Evolutionary conservation across 2,329 filamentous ascomycete genomes (phyloP).

Genomic region (Ascosphaera apis): DNA sequence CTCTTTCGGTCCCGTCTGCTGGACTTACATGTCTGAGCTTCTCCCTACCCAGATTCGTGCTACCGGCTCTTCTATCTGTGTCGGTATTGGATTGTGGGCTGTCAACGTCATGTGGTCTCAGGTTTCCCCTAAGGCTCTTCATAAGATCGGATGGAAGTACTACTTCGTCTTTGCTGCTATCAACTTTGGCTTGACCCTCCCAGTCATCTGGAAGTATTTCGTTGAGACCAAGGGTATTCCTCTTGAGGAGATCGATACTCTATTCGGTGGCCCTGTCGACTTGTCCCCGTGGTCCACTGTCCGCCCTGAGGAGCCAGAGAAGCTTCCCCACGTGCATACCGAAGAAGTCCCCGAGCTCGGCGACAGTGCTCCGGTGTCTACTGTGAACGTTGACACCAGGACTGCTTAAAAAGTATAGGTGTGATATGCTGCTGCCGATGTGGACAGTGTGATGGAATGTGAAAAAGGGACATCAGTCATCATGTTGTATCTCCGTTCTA

Average conservation of each 20-base stretch:
- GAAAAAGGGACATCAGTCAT: too few species aligned
- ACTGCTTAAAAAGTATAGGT: too few species aligned
- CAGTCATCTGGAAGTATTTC: too few species aligned
- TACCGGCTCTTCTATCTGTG: conserved; percentile 20
- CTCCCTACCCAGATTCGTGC: conserved; percentile 23
- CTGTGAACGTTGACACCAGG: too few species aligned
- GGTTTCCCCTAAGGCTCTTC: conserved; percentile 8
- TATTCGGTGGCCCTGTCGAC: conserved; percentile 11
- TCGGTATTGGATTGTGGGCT: conserved; percentile 11
- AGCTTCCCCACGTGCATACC: too few species aligned
- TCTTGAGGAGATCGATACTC: conserved; percentile 12
- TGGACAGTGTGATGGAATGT: too few species aligned
- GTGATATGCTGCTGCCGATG: too few species aligned
- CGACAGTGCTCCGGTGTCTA: too few species aligned
- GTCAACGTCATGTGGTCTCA: conserved; percentile 1
- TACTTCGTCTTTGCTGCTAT: conserved; percentile 13
- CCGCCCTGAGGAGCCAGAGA: too few species aligned
- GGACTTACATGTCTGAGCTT: conserved; percentile 25
- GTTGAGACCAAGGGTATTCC: conserved; percentile 29
- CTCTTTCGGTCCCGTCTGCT: conserved; percentile 33
- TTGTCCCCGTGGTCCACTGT: too few species aligned
- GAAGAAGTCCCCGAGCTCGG: too few species aligned
- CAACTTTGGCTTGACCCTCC: conserved; percentile 21
- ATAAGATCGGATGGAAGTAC: conserved; percentile 13
- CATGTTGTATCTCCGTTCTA: too few species aligned